Percentiles rank a stretch among this genome's conserved stretches.
phyloP scores from a whole-genome alignment of 1,284 basidiomycete species.

The Marasmius tenuissimus region DNA sequence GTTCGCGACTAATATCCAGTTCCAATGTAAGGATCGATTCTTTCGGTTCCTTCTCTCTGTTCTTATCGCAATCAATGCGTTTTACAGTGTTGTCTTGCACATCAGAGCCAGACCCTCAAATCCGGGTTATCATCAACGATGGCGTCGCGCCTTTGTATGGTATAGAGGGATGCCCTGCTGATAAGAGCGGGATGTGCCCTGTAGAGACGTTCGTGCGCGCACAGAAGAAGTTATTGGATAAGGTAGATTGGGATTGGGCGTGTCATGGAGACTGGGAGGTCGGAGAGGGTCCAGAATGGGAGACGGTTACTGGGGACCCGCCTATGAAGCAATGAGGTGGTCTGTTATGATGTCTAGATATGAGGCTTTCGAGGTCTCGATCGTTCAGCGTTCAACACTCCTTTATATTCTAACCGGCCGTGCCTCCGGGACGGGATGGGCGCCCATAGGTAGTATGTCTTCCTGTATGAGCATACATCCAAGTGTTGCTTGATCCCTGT shows the following conservation, averaged over 20 bases:
- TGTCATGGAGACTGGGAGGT: conserved; percentile 76
- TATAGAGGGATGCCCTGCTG: conserved; percentile 69
- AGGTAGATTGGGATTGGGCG: conserved; percentile 76
- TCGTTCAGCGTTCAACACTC: too few relatives aligned
- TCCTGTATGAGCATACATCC: too few relatives aligned
- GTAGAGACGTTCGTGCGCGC: conserved; percentile 73
- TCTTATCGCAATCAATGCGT: conserved; percentile 1
- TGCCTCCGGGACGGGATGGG: too few relatives aligned
- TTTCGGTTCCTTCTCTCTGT: not conserved
- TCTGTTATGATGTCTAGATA: too few relatives aligned
- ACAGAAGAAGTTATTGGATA: conserved; percentile 63
- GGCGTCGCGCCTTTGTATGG: conserved; percentile 82
- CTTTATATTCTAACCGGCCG: too few relatives aligned
- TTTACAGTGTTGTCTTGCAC: conserved; percentile 56
- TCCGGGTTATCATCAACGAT: conserved; percentile 85
- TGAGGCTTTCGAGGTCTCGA: too few relatives aligned
- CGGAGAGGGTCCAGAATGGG: conserved; percentile 56
- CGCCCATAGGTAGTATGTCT: too few relatives aligned
- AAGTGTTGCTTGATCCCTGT: too few relatives aligned
- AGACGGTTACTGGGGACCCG: conserved; percentile 53
- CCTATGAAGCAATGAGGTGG: not conserved
- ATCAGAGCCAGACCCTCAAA: conserved; percentile 54
- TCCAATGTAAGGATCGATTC: conserved; percentile 55
- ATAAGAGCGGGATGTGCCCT: conserved; percentile 80
- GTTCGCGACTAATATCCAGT: conserved; percentile 76